Evolutionary conservation across 2,329 filamentous ascomycete genomes (phyloP), one percentile per base, ranked within the genome.

Genomic region (Aspergillus quadrilineatus): DNA sequence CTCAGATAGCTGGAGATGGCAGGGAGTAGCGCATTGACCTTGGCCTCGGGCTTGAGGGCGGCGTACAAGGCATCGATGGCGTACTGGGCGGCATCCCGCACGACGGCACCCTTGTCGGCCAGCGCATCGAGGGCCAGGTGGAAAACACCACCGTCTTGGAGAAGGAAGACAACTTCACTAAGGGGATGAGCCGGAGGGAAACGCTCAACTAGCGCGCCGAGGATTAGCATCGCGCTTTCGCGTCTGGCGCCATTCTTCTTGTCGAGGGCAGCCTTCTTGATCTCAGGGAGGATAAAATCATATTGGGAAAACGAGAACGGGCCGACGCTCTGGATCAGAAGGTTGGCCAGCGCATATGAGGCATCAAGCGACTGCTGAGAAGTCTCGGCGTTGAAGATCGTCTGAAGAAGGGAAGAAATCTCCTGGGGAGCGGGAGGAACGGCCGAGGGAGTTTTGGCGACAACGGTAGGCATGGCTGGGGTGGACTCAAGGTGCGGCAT

Each of bases 161-260:
- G 74, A 15, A 97, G 78, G 63, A 99, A 88, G 44, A 92, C 78
- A 50, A 90, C 85, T 77, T 97, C 92, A 73, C 86, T 90, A 62
- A 91, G 77, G 52, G 85, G 88, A 70, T 94, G 88, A 63, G 86
- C 84, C 46, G 85, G 80, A 45, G 92, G 90, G 69, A 97, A 89
- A 41, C 89, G 87, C 80, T 99, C 94, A 68, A 97, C 93, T 46
- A 99, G 80, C 53, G 95, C 93, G 56, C 95, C 94, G 26, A 97
- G 83, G 42, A 96, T 88, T 74, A 97, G 95, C 85, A 97, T 95
- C 63, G 92, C 89, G 69, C 92, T 91, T 78, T 99, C 94, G 67
- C 93, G 85, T 66, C 85, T 85, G 39, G 88, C 82, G 14, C 88
- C 89, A 75, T 87, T 92, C 82, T 99, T 99, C 86, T 97, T 99